Conservation (phyloP, 2,329 filamentous ascomycete genomes). For the Aspergillus niger region DNA sequence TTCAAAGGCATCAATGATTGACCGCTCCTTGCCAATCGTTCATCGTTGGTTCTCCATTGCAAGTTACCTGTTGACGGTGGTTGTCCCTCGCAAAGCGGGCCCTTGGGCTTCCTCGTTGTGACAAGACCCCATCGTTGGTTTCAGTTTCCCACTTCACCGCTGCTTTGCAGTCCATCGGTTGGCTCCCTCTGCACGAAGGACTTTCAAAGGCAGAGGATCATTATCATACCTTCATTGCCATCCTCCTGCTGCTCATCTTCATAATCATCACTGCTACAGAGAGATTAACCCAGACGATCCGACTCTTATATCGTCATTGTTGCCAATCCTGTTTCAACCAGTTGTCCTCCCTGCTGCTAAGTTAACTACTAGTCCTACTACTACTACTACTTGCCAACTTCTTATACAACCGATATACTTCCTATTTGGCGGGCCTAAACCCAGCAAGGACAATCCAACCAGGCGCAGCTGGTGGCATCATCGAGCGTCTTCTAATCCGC, state of each 20-base stretch:
- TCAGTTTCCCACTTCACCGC: conserved; percentile 16
- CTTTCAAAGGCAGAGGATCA: not conserved
- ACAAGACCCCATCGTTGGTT: conserved; percentile 2
- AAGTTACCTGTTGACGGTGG: not conserved
- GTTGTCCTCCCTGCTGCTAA: not conserved
- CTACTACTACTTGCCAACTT: not conserved
- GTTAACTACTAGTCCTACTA: not conserved
- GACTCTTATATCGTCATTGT: conserved; percentile 5
- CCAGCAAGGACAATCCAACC: not conserved
- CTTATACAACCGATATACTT: not conserved
- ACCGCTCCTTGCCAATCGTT: conserved; percentile 18
- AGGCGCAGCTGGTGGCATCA: conserved; percentile 17
- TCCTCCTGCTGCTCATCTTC: too few relatives aligned
- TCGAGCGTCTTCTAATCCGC: conserved; percentile 20
- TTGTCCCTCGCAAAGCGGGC: not conserved
- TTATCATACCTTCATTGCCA: too few relatives aligned
- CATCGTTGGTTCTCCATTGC: not conserved
- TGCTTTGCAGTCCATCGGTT: conserved; percentile 9
- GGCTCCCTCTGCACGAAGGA: not conserved
- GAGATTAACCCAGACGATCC: not conserved
- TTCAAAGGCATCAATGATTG: conserved; percentile 13
- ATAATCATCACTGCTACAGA: too few relatives aligned
- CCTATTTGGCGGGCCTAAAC: conserved; percentile 6
- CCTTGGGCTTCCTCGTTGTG: not conserved
- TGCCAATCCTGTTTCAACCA: not conserved